A percentile compares a stretch with the other conserved stretches of the same genome.
Evolutionary conservation across 2,329 filamentous ascomycete species (phyloP).

Genomic region (Aspergillus amoenus): DNA sequence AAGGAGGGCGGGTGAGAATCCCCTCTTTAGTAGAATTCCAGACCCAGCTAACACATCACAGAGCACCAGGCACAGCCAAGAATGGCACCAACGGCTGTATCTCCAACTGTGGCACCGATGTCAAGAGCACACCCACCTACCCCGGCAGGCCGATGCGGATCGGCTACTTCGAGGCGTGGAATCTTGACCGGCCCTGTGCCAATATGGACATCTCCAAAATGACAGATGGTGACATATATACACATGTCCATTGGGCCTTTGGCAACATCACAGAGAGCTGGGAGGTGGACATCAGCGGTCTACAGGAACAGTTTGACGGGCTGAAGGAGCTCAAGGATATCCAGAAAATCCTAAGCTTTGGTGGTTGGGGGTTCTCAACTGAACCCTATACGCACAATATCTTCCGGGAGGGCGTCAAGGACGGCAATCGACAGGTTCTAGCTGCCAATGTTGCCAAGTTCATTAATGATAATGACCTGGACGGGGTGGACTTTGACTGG

Average conservation of each 20-base stretch:
- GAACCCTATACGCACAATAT: conserved; percentile 35
- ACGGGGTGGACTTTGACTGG: conserved; percentile 14
- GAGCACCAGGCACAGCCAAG: conserved; percentile 35
- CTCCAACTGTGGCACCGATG: conserved; percentile 42
- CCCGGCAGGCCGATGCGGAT: conserved; percentile 19
- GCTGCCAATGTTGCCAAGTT: conserved; percentile 33
- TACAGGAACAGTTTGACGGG: neutral
- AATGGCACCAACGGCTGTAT: conserved; percentile 40
- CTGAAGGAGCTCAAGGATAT: neutral
- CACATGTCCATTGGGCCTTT: conserved; percentile 42
- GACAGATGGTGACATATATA: conserved; percentile 17
- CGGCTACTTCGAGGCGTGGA: conserved; percentile 37
- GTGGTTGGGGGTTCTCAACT: conserved; percentile 47
- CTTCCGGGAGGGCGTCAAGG: conserved; percentile 35
- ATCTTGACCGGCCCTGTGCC: conserved; percentile 32
- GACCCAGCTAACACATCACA: conserved; percentile 11
- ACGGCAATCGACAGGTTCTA: neutral
- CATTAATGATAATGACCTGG: conserved; percentile 9
- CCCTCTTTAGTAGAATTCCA: neutral
- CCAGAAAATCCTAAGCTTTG: conserved; percentile 40
- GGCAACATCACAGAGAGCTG: conserved; percentile 33
- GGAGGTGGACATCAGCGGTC: conserved; percentile 8
- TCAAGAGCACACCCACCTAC: conserved; percentile 23
- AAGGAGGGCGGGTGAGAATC: neutral
- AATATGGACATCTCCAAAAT: conserved; percentile 22